Conservation (phyloP, 768 basidiomycete genomes). For the Kwoniella sp. region DNA sequence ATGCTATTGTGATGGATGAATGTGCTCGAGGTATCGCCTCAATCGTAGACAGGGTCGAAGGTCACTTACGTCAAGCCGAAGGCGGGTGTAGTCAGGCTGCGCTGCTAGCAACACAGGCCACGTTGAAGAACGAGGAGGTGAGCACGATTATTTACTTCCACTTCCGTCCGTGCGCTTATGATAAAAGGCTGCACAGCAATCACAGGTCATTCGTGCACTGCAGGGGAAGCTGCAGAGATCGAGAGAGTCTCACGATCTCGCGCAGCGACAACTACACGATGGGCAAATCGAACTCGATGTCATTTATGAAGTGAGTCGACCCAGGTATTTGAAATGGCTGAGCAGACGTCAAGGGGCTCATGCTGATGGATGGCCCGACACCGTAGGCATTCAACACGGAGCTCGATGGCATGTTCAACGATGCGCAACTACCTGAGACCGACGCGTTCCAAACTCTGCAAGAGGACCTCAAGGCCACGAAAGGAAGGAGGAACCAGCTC, state of each 20-base stretch:
- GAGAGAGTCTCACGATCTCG: slow-evolving; percentile 74
- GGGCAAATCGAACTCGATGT: slow-evolving; percentile 85
- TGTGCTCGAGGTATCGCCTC: slow-evolving; percentile 25
- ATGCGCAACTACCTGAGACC: slow-evolving; percentile 74
- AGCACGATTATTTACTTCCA: too few species aligned
- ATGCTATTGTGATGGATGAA: slow-evolving; percentile 40
- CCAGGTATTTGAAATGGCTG: too few species aligned
- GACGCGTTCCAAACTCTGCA: slow-evolving; percentile 82
- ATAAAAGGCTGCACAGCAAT: slow-evolving; percentile 8
- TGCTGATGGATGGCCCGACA: too few species aligned
- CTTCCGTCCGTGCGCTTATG: too few species aligned
- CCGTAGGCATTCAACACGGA: slow-evolving; percentile 96
- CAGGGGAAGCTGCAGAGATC: slow-evolving; percentile 64
- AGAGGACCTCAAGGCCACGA: slow-evolving; percentile 70
- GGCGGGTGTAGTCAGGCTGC: slow-evolving; percentile 27
- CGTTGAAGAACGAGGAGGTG: slow-evolving; percentile 23
- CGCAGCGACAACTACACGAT: slow-evolving; percentile 75
- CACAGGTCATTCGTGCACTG: slow-evolving; percentile 65
- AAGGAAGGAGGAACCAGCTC: slow-evolving; percentile 72
- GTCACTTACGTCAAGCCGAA: slow-evolving; percentile 24
- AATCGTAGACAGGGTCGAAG: slow-evolving; percentile 40
- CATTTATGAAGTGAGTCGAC: slow-evolving; percentile 87
- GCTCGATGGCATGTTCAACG: slow-evolving; percentile 85
- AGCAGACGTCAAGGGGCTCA: too few species aligned
- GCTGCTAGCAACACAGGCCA: slow-evolving; percentile 16